These are phyloP conservation scores for Picochlorum sp. DNA, from an alignment of 139 green algal genomes.

Conservation along the genomic window DNA sequence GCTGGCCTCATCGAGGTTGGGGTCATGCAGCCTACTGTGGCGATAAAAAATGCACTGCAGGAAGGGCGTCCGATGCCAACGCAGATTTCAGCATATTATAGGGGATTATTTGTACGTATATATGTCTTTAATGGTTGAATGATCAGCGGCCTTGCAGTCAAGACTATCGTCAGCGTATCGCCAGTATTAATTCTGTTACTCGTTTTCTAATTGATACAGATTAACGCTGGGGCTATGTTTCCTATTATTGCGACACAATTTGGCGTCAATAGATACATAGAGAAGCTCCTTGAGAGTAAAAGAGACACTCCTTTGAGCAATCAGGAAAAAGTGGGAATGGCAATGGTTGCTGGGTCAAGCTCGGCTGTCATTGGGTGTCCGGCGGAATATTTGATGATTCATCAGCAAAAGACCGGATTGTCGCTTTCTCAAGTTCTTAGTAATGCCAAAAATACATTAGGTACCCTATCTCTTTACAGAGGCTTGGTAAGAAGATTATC, in stretches of 20 bases:
- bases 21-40: conserved; percentile 70
- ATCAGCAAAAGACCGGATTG: conserved; percentile 66
- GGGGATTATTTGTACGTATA: conserved; percentile 61
- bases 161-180: not conserved
- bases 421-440: conserved; percentile 31
- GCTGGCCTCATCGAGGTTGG: conserved; percentile 55
- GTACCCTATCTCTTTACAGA: conserved; percentile 27
- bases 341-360: conserved; percentile 39
- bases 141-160: not conserved
- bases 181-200: not conserved
- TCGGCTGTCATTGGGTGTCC: conserved; percentile 59
- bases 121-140: not conserved
- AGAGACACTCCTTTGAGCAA: not conserved
- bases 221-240: conserved; percentile 73
- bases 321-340: conserved; percentile 16
- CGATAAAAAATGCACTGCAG: conserved; percentile 81
- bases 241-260: conserved; percentile 87
- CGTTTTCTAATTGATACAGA: conserved; percentile 40
- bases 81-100: conserved; percentile 52
- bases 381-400: conserved; percentile 82
- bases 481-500: conserved; percentile 44
- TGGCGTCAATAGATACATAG: conserved; percentile 54
- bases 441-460: conserved; percentile 32
- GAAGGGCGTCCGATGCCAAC: conserved; percentile 58
- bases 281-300: conserved; percentile 5